Evolutionary conservation across 495 filamentous ascomycete genomes (phyloP), one percentile per base, ranked within the genome.

Genomic region (Xylaria palmicola): DNA sequence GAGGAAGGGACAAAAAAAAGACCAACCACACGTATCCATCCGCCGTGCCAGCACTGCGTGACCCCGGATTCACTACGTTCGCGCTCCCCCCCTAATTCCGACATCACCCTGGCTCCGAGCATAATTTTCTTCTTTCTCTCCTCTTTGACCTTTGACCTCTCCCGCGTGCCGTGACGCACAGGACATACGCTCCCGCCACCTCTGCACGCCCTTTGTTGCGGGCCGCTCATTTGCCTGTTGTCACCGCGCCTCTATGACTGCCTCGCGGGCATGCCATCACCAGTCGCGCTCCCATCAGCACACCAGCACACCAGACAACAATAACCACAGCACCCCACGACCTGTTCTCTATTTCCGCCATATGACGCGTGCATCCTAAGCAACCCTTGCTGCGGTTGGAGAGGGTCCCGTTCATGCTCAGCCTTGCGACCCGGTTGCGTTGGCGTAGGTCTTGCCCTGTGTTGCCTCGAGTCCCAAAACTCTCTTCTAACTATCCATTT

Each of bases 281-380:
- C 57, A 24, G 32, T 34, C 27, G 15, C 27, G 26, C 57, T 43
- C 6, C n/a, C 13, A 8, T 20, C 22, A 17, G 10, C 3, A 37
- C 26, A 29, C 27, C n/a, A 5, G 15, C 12, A 29, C 45, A 24
- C n/a, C 26, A 32, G 6, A 12, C 37, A 52, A 12, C 37, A 53
- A 53, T 40, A 47, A 12, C 30, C 27, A 29, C 15, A 49, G 29
- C 44, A 49, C 10, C 20, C 13, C 8, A 3, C 19, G 26, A 20
- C 17, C 13, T 45, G n/a, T n/a, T n/a, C n/a, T 1, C 19, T 29
- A 45, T 43, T 48, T 19, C 29, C 50, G 36, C 39, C 50, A 52
- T 32, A 61, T 61, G 59, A 61, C 59, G 59, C 59, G 59, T 52
- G 59, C 1, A 8, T 55, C 30, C 32, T 61, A 61, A 48, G 19